Base-by-base conservation (phyloP, 208 protist genomes). In the Trypanosomatidae sp. region DNA sequence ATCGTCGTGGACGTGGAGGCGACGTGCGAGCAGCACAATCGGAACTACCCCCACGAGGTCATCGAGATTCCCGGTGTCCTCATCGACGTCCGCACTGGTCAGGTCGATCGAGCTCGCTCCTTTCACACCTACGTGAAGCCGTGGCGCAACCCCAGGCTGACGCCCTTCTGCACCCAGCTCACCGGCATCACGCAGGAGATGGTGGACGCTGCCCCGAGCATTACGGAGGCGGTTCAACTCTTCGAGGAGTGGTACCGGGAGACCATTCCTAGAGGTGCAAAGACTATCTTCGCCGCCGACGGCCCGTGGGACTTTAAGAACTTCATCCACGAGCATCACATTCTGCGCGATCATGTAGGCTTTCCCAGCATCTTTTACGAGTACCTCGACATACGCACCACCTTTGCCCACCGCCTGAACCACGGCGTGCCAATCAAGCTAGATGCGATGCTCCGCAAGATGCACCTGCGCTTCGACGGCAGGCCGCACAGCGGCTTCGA, bases 51-150 rank as follows among this genome's bases (percentile, higher is more conserved):
- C 50, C 88, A 98, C 77, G 98, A 99, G 83, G 91, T 99, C 55
- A 99, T 99, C 70, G 98, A 99, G 75, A 86, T 98, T 36, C 96
- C 98, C 19, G 90, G 88, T 15, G 84, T 99, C 3, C 76, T 98
- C 10, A 76, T 98, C 71, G 87, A 97, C 64, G 91, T 93, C 12
- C 87, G 84, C 8, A 79, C 78, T 9, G 83, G 91, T 19, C 66
- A 92, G 66, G 82, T 95, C 10, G 85, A 95, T 65, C 77, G 80
- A 15, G 69, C 85, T 25, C 83, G 82, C 13, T 95, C 91, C 28
- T 98, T 98, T 64, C 92, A 91, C 77, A 91, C 88, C 5, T 99
- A 95, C 73, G 88, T 98, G 19, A 91, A 90, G 81, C 98, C 98
- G 28, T 79, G 73, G n/a, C 74, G 74, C 44, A 91, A 97, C 71